phyloP scores from a whole-genome alignment of 208 protist genomes.

The Acanthamoeba royreba region DNA sequence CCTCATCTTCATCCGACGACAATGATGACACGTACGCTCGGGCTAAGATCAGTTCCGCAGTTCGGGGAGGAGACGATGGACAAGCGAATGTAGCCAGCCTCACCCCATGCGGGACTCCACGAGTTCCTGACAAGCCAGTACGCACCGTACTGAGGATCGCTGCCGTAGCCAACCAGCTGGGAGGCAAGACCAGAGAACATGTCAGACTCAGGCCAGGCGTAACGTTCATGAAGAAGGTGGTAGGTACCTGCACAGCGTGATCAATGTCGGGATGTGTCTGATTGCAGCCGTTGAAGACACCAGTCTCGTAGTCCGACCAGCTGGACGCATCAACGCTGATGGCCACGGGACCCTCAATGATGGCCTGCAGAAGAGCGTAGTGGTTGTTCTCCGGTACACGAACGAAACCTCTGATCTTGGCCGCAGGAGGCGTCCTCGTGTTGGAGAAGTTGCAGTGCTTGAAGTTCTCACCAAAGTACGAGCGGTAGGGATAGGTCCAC shows the following conservation, averaged over 20 bases:
- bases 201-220: neutral
- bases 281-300: conserved; percentile 59
- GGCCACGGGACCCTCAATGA: conserved; percentile 61
- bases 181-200: neutral
- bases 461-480: conserved; percentile 29
- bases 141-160: neutral
- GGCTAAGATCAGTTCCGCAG: neutral
- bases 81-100: conserved; percentile 75
- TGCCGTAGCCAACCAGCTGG: conserved; percentile 75
- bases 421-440: neutral
- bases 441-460: neutral
- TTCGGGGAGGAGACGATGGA: neutral
- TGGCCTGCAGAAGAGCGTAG: neutral
- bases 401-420: conserved; percentile 40
- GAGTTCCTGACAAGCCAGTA: conserved; percentile 78
- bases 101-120: conserved; percentile 76
- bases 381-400: neutral
- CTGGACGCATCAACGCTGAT: conserved; percentile 56
- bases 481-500: conserved; percentile 58
- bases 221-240: neutral
- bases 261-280: conserved; percentile 61
- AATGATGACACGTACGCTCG: neutral
- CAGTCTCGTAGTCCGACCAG: conserved; percentile 51
- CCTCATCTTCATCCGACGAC: neutral
- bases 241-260: conserved; percentile 56